phyloP scores from a whole-genome alignment of 352 stramenopile genomes.

The Phytophthora idaei region DNA sequence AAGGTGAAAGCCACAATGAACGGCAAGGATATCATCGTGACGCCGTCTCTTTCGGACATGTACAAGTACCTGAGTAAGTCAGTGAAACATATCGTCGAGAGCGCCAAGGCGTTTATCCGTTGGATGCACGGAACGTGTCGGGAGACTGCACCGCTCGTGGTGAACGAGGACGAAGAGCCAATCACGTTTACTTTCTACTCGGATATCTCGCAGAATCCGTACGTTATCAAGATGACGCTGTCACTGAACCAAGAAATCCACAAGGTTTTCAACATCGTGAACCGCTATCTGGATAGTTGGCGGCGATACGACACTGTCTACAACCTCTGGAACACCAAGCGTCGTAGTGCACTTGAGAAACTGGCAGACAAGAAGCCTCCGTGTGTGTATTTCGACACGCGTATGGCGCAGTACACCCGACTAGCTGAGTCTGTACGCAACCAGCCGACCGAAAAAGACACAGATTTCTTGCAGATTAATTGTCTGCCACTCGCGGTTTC shows the following conservation, averaged over 20 bases:
- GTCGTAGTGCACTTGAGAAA: slow-evolving; percentile 90
- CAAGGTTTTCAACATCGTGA: slow-evolving; percentile 94
- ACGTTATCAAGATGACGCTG: slow-evolving; percentile 96
- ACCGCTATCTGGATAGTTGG: slow-evolving; percentile 95
- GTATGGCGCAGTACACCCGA: slow-evolving; percentile 90
- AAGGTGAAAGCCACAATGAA: slow-evolving; percentile 95
- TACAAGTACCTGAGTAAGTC: slow-evolving; percentile 96
- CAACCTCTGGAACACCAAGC: slow-evolving; percentile 95
- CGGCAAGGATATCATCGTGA: slow-evolving; percentile 95
- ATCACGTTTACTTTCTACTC: slow-evolving; percentile 95
- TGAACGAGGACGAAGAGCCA: slow-evolving; percentile 94
- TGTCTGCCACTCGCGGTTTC: slow-evolving; percentile 87
- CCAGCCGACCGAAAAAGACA: slow-evolving; percentile 92
- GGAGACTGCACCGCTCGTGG: slow-evolving; percentile 86
- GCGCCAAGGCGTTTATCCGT: slow-evolving; percentile 92
- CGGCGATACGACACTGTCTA: slow-evolving; percentile 94
- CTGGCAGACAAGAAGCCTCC: slow-evolving; percentile 92
- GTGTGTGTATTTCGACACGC: slow-evolving; percentile 95
- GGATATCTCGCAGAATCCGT: slow-evolving; percentile 95
- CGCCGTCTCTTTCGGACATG: slow-evolving; percentile 93
- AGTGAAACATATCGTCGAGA: slow-evolving; percentile 95
- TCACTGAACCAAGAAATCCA: slow-evolving; percentile 94
- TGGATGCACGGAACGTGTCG: slow-evolving; percentile 97
- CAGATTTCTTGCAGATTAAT: slow-evolving; percentile 96
- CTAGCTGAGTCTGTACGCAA: slow-evolving; percentile 89